Base-by-base conservation (phyloP, 352 stramenopile genomes). In the Phytophthora agathidicida region DNA sequence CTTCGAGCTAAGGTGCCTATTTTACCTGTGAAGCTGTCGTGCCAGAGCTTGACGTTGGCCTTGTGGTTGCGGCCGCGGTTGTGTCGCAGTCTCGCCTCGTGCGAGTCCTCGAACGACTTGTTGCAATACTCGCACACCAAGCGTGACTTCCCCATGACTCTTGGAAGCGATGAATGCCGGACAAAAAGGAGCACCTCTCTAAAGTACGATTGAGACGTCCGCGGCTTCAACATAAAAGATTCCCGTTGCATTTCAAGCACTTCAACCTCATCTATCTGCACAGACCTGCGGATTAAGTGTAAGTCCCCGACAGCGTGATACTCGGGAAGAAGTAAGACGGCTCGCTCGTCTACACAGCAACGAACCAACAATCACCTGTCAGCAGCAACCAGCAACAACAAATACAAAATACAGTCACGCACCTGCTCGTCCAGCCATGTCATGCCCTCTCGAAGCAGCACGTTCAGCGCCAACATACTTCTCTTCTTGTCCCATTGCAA, bases 391-490 rank as follows among this genome's bases (percentile, higher is more conserved):
- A 16, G 23, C 17, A 22, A 7, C n/a, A 47, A 20, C 3, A 32
- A 28, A 13, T 5, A 23, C 20, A 22, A 26, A n/a, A 9, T 46
- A 27, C 13, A 23, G 2, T 22, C 20, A 9, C 43, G 17, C 23
- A 95, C 83, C 80, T 97, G 79, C 26, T 96, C 81, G 69, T 99
- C 97, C 23, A 99, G 60, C 97, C 97, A 99, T 26, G 90, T 96
- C 92, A 99, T 99, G 41, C 96, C 95, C 69, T 98, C 90, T 22
- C 86, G 73, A 14, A 98, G 63, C 28, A 99, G 77, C 28, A 98
- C 65, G 53, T 96, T 89, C 5, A 99, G 71, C 14, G 89, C 93
- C 23, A 97, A 72, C 61, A 96, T 94, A 27, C 88, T 96, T 13
- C 96, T 81, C 53, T 98, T 97, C 30, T 88, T 79, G 55, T 91